These are phyloP conservation scores for Taiwanofungus camphoratus DNA, from an alignment of 1,284 basidiomycete species.

Conservation along the genomic window DNA sequence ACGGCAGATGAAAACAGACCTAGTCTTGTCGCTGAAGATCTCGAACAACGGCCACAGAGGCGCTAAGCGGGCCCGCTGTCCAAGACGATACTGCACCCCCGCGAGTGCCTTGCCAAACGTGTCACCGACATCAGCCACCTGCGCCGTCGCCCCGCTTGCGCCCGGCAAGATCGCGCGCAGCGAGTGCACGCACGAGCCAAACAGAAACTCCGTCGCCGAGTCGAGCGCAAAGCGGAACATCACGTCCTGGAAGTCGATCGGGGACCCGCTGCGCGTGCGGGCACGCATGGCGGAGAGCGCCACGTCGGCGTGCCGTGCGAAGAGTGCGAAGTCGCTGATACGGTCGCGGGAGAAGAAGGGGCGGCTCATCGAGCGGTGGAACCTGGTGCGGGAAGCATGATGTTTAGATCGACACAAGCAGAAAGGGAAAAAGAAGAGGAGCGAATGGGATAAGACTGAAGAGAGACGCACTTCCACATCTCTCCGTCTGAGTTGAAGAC, in stretches of 20 bases:
- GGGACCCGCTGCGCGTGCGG: not conserved
- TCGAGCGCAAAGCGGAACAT: conserved; percentile 31
- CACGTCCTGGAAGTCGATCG: conserved; percentile 23
- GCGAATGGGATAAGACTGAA: not conserved
- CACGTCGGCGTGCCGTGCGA: not conserved
- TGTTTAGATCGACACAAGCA: no score
- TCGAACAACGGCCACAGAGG: conserved; percentile 28
- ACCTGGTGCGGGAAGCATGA: no score
- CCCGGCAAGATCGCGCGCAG: conserved; percentile 23
- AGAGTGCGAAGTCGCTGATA: not conserved
- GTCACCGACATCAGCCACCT: conserved; percentile 7
- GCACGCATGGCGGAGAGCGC: not conserved
- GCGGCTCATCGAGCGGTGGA: conserved; percentile 23
- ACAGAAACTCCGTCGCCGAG: conserved; percentile 32
- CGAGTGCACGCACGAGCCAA: conserved; percentile 26
- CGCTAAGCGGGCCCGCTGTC: conserved; percentile 27
- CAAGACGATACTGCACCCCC: conserved; percentile 28
- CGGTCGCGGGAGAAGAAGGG: not conserved
- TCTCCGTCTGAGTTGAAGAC: conserved; percentile 32
- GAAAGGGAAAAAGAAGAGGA: not conserved
- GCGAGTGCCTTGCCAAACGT: conserved; percentile 36
- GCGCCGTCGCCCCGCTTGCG: conserved; percentile 10
- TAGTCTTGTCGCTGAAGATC: conserved; percentile 27
- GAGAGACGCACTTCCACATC: conserved; percentile 19
- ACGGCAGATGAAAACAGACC: not conserved